These are phyloP conservation scores for Sclerospora graminicola DNA, from an alignment of 352 stramenopile genomes.

Conservation along the genomic window DNA sequence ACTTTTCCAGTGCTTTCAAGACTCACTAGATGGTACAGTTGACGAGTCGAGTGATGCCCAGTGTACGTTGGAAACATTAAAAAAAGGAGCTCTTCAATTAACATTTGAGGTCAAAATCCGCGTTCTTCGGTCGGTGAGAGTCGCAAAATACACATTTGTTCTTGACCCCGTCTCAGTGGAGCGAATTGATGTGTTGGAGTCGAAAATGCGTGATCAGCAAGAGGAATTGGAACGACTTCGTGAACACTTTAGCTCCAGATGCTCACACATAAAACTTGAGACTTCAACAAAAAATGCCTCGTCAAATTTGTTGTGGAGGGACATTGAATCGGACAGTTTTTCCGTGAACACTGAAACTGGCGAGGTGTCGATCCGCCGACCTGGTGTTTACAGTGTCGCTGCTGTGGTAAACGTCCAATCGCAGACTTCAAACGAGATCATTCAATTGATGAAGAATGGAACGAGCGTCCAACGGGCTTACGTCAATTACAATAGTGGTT, in stretches of 20 bases:
- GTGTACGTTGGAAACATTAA: not conserved
- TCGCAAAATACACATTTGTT: slow-evolving; percentile 8
- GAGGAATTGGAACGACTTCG: too few relatives aligned
- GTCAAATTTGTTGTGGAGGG: not conserved
- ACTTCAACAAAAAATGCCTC: not conserved
- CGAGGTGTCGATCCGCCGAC: not conserved
- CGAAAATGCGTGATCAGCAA: too few relatives aligned
- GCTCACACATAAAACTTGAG: not conserved
- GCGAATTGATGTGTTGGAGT: too few relatives aligned
- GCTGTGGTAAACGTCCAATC: not conserved
- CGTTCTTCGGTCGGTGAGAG: not conserved
- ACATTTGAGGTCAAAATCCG: slow-evolving; percentile 2
- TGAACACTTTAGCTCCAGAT: not conserved
- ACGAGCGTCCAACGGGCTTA: too few relatives aligned
- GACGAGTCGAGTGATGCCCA: not conserved
- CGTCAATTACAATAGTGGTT: too few relatives aligned
- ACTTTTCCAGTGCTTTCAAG: slow-evolving; percentile 10
- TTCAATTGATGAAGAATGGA: not conserved
- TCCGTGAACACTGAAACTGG: not conserved
- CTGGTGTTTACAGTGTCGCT: not conserved
- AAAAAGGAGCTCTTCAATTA: not conserved
- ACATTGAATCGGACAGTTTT: not conserved
- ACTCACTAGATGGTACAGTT: slow-evolving; percentile 3
- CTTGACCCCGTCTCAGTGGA: slow-evolving; percentile 9
- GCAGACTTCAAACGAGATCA: not conserved